Percentiles rank a stretch among this genome's conserved stretches.
Evolutionary conservation across 208 protist species (phyloP).

Genomic region (Spironucleus salmonicida): DNA sequence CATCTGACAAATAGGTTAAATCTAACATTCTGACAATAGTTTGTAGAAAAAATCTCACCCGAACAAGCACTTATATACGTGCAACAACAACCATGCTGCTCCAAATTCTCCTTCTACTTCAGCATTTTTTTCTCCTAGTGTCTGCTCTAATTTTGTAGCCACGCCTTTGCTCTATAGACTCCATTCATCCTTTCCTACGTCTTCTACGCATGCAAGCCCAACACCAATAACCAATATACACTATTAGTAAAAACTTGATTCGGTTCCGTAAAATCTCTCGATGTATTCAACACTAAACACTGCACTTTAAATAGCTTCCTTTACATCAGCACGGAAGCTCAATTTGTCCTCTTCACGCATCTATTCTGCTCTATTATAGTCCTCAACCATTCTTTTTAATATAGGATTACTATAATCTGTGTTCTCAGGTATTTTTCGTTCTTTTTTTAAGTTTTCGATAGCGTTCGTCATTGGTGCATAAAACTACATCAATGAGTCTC

Average conservation of each 20-base stretch:
- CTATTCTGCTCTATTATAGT: not conserved
- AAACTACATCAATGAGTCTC: not conserved
- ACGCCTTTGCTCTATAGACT: too few relatives aligned
- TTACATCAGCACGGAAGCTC: conserved; percentile 13
- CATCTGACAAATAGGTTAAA: too few relatives aligned
- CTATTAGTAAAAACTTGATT: not conserved
- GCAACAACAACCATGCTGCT: too few relatives aligned
- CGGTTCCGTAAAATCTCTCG: not conserved
- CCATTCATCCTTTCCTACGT: not conserved
- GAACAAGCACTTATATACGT: too few relatives aligned
- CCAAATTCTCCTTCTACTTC: too few relatives aligned
- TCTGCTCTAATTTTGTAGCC: too few relatives aligned
- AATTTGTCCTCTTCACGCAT: conserved; percentile 17
- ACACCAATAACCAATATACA: not conserved
- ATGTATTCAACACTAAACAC: not conserved
- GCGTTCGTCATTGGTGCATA: not conserved
- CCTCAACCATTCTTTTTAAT: not conserved
- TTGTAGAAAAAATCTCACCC: too few relatives aligned
- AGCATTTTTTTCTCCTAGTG: too few relatives aligned
- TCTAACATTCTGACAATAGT: too few relatives aligned
- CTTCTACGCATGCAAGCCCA: not conserved
- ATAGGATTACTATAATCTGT: not conserved
- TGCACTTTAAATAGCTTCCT: conserved; percentile 2
- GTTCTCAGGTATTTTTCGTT: not conserved
- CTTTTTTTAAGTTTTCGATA: not conserved